Percentiles rank a stretch among this genome's conserved stretches.
Evolutionary conservation across 2,329 filamentous ascomycete species (phyloP).

Genomic region (Blastomyces percursus): DNA sequence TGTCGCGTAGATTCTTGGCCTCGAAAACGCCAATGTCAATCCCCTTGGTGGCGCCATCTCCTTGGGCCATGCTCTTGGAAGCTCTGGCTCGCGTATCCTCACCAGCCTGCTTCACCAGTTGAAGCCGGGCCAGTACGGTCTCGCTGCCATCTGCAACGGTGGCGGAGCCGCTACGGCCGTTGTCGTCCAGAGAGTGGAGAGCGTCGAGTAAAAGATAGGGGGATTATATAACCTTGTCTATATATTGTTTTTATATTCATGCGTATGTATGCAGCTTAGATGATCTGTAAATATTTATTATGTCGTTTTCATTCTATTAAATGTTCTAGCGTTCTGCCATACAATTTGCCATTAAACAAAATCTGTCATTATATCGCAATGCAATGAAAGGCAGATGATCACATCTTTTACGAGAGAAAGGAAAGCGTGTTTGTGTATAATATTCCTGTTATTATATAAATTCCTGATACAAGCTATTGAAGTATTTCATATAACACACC

Average conservation of each 20-base stretch:
- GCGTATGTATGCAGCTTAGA: neutral
- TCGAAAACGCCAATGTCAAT: slow-evolving; percentile 72
- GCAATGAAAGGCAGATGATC: neutral
- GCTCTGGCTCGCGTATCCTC: slow-evolving; percentile 83
- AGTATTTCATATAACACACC: no score
- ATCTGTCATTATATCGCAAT: neutral
- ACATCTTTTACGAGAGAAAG: no score
- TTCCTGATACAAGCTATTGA: no score
- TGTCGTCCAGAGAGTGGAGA: slow-evolving; percentile 72
- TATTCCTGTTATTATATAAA: no score
- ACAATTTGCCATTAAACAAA: neutral
- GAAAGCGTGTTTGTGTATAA: no score
- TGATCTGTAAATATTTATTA: neutral
- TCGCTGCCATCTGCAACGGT: slow-evolving; percentile 93
- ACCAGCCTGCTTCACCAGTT: slow-evolving; percentile 86
- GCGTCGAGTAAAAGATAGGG: slow-evolving; percentile 27
- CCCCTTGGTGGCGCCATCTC: slow-evolving; percentile 84
- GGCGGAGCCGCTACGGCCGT: slow-evolving; percentile 85
- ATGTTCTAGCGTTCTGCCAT: neutral
- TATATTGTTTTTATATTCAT: neutral
- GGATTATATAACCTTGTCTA: neutral
- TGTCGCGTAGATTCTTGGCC: slow-evolving; percentile 56
- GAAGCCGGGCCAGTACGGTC: slow-evolving; percentile 83
- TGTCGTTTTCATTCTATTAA: neutral
- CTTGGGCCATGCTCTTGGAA: slow-evolving; percentile 81